Conservation (phyloP, 139 green algal genomes). For the Diplosphaera chodatii region DNA sequence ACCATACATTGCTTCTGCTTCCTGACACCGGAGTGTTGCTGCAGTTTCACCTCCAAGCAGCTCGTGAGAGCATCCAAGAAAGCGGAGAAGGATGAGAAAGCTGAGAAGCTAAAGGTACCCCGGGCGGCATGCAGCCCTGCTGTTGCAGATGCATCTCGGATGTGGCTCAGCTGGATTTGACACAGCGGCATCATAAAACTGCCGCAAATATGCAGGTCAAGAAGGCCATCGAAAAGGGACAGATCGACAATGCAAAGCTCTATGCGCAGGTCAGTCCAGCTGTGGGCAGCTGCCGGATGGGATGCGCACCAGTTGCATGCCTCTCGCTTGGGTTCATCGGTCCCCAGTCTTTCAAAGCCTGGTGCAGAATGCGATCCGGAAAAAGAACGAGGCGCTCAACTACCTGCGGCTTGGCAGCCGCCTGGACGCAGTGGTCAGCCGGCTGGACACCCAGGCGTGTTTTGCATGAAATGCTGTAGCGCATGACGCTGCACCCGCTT, state of each 20-base stretch:
- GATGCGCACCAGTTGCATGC: no score
- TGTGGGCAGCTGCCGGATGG: no score
- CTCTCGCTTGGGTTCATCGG: no score
- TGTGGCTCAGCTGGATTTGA: no score
- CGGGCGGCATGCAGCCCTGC: no score
- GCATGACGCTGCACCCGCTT: no score
- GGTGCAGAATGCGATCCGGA: slow-evolving; percentile 85
- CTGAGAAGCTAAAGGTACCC: slow-evolving; percentile 70
- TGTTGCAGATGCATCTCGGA: no score
- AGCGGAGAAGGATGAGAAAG: slow-evolving; percentile 94
- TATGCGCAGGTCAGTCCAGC: slow-evolving; percentile 72
- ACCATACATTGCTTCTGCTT: no score
- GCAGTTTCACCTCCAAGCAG: slow-evolving; percentile 92
- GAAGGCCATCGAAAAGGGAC: slow-evolving; percentile 97
- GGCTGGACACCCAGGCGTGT: slow-evolving; percentile 79
- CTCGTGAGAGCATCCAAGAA: slow-evolving; percentile 69
- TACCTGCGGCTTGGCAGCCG: slow-evolving; percentile 86
- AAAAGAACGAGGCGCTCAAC: slow-evolving; percentile 90
- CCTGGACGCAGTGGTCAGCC: slow-evolving; percentile 85
- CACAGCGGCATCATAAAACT: no score
- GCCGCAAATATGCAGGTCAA: slow-evolving; percentile 84
- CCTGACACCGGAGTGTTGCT: no score
- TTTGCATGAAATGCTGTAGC: slow-evolving; percentile 46
- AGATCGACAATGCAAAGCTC: slow-evolving; percentile 84
- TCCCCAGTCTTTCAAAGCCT: not conserved